These are phyloP conservation scores for Porpolomopsis calyptriformis DNA, from an alignment of 768 basidiomycete genomes.

Conservation along the genomic window DNA sequence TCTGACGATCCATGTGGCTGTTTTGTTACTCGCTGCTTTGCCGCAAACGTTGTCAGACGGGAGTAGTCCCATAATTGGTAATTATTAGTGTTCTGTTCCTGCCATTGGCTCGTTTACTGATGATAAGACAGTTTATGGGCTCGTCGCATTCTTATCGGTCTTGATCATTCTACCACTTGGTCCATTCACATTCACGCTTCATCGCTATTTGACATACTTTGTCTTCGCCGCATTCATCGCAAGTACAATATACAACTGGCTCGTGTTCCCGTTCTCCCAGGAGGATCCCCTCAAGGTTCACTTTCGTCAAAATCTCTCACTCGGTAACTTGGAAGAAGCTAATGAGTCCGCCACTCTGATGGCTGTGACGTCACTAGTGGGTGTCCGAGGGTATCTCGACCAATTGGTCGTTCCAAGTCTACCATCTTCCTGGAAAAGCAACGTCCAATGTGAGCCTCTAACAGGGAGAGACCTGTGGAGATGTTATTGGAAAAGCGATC, in stretches of 20 bases:
- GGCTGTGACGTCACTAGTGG: conserved; percentile 27
- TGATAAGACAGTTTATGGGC: conserved; percentile 36
- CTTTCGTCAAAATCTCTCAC: conserved; percentile 52
- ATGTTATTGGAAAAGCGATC: conserved; percentile 39
- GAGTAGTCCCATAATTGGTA: conserved; percentile 37
- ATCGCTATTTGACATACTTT: conserved; percentile 18
- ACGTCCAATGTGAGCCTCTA: conserved; percentile 22
- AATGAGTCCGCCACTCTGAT: conserved; percentile 5
- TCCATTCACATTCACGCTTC: conserved; percentile 51
- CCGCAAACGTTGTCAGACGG: conserved; percentile 58
- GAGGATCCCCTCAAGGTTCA: conserved; percentile 56
- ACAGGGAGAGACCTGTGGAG: conserved; percentile 29
- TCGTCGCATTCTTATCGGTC: conserved; percentile 34
- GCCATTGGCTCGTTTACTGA: background rate
- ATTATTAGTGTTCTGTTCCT: conserved; percentile 16
- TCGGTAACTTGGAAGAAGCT: conserved; percentile 22
- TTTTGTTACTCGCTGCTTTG: conserved; percentile 36
- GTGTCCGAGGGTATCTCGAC: conserved; percentile 33
- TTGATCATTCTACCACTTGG: conserved; percentile 49
- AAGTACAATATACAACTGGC: conserved; percentile 32
- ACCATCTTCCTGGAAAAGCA: conserved; percentile 37
- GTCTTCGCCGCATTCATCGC: conserved; percentile 32
- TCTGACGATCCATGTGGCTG: conserved; percentile 39
- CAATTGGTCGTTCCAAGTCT: conserved; percentile 35
- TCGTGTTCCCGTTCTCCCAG: conserved; percentile 53